phyloP scores from a whole-genome alignment of 129 eudicot genomes.

The Arctium lappa region DNA sequence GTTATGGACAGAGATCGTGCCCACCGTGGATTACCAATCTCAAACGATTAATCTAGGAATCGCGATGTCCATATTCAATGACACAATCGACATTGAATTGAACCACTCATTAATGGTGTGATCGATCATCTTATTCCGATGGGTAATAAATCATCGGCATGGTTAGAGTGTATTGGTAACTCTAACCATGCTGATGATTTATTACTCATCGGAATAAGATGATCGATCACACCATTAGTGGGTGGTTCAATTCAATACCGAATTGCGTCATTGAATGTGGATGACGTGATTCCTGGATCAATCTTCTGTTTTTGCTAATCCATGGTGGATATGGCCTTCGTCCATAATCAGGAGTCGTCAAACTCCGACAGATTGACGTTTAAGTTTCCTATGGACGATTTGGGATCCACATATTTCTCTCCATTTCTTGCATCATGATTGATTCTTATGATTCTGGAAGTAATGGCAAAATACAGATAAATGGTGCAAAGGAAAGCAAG shows the following conservation, averaged over 20 bases:
- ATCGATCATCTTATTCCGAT: neutral
- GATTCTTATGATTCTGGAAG: constrained; percentile 20
- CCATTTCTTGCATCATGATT: constrained; percentile 1
- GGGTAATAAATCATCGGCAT: neutral
- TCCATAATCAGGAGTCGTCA: constrained; percentile 62
- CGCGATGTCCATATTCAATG: constrained; percentile 13
- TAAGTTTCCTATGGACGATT: constrained; percentile 22
- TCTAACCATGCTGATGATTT: neutral
- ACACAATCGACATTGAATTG: constrained; percentile 29
- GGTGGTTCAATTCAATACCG: constrained; percentile 30
- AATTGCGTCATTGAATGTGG: constrained; percentile 21
- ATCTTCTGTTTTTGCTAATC: constrained; percentile 26
- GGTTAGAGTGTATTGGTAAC: neutral
- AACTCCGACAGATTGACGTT: constrained; percentile 51
- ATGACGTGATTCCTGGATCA: constrained; percentile 33
- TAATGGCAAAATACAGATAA: constrained; percentile 82
- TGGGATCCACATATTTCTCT: constrained; percentile 3
- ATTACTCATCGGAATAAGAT: neutral
- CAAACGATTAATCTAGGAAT: constrained; percentile 37
- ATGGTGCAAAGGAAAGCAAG: constrained; percentile 68
- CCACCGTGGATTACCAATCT: constrained; percentile 34
- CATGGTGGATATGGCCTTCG: constrained; percentile 47
- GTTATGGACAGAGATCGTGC: constrained; percentile 64
- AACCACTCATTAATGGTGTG: constrained; percentile 28
- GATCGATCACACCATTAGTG: constrained; percentile 21